Conservation (phyloP, 2,329 filamentous ascomycete genomes). For the Talaromyces sp. region DNA sequence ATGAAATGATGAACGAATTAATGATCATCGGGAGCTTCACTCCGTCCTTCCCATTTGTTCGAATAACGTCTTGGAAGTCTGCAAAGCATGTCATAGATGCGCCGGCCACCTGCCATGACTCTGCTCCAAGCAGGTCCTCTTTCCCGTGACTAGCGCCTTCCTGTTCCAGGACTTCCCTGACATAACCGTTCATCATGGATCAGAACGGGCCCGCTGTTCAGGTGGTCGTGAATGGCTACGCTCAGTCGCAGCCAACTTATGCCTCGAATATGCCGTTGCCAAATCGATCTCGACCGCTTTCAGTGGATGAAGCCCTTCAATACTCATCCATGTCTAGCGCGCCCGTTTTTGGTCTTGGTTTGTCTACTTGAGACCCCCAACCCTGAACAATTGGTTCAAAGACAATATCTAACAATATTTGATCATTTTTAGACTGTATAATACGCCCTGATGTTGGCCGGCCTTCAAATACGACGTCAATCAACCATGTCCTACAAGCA, state of each 20-base stretch:
- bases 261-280: constrained; percentile 30
- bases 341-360: constrained; percentile 50
- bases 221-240: constrained; percentile 45
- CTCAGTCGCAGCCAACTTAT: constrained; percentile 29
- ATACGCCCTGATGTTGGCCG: constrained; percentile 46
- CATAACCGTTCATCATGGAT: constrained; percentile 39
- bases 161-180: constrained; percentile 15
- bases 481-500: constrained; percentile 53
- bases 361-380: constrained; percentile 14
- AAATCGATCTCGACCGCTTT: constrained; percentile 40
- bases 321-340: constrained; percentile 55
- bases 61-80: constrained; percentile 13
- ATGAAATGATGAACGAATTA: constrained; percentile 22
- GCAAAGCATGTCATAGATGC: constrained; percentile 24
- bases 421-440: constrained; percentile 40
- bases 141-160: constrained; percentile 27
- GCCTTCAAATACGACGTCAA: constrained; percentile 43
- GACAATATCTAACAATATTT: constrained; percentile 26
- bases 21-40: constrained; percentile 15
- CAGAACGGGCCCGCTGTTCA: constrained; percentile 44
- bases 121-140: constrained; percentile 32
- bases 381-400: constrained; percentile 3
- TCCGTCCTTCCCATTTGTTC: constrained; percentile 8
- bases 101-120: constrained; percentile 34
- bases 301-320: constrained; percentile 51